Evolutionary conservation across 441 rosid genomes (phyloP).

Genomic region (Francoa sonchifolia): DNA sequence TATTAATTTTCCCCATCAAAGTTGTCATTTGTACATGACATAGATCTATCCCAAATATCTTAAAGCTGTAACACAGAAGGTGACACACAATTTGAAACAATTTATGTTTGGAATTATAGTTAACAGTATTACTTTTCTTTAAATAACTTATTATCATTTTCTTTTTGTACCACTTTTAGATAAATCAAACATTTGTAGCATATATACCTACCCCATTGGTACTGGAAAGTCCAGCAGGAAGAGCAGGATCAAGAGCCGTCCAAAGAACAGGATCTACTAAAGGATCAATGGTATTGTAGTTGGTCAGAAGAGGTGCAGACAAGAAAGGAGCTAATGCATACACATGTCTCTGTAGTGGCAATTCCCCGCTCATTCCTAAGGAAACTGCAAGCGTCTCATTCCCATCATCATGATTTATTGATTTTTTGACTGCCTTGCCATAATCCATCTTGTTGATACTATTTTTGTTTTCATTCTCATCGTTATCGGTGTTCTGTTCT

Average conservation of each 20-base stretch:
- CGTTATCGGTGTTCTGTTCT: slow-evolving; percentile 46
- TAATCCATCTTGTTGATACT: slow-evolving; percentile 53
- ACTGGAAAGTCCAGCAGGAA: slow-evolving; percentile 58
- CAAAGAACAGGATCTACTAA: slow-evolving; percentile 74
- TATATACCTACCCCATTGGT: slow-evolving; percentile 51
- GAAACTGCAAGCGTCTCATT: slow-evolving; percentile 40
- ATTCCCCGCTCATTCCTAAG: slow-evolving; percentile 43
- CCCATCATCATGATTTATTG: slow-evolving; percentile 33
- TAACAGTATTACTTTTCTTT: background rate
- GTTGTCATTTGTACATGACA: no score
- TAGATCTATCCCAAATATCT: no score
- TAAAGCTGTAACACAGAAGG: no score
- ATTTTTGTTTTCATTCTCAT: slow-evolving; percentile 71
- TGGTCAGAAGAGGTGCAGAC: slow-evolving; percentile 73
- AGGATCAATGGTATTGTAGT: slow-evolving; percentile 60
- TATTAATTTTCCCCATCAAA: no score
- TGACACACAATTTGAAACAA: no score
- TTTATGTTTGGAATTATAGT: no score
- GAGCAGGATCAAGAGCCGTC: slow-evolving; percentile 61
- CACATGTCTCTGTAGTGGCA: slow-evolving; percentile 61
- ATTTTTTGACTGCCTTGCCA: slow-evolving; percentile 69
- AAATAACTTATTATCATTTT: background rate
- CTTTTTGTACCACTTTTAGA: background rate
- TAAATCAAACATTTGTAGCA: slow-evolving; percentile 7
- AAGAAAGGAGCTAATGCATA: slow-evolving; percentile 69